Evolutionary conservation across 495 filamentous ascomycete species (phyloP), one percentile per base, ranked within the genome.

Genomic region (Aspergillus saccharolyticus): DNA sequence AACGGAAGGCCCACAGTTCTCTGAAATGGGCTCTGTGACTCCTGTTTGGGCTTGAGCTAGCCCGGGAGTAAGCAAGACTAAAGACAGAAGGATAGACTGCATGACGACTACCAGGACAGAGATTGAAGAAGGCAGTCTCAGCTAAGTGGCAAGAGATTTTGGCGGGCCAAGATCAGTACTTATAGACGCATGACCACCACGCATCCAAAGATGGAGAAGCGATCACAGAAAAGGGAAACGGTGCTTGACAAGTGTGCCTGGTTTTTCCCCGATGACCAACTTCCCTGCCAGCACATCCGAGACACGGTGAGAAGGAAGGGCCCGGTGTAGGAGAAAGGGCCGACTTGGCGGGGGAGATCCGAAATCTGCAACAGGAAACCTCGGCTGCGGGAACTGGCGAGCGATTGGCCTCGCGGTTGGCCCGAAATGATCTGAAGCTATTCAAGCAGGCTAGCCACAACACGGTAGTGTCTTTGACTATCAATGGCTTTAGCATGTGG

Each of bases 1-100:
- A 25, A 70, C 60, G 1, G 60, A 62, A 25, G 51, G 52, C 15
- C 60, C 60, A 30, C 60, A 62, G 7, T 22, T 14, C 21, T 58
- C 55, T 22, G 55, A 55, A 20, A 62, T 47, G 14, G 59, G 55
- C 4, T 22, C 5, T n/a, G 51, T 58, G 44, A 57, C 17, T 28
- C 59, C 59, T 12, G 54, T 51, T 44, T 61, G 59, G 3, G 59
- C 54, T n/a, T 18, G 44, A 28, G 50, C 33, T 21, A 48, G 5
- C n/a, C 50, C 48, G 15, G 24, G 6, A 18, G 55, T 9, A 17
- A 57, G 42, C 3, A 45, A 25, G 20, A 21, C 15, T n/a, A 45
- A 44, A 17, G n/a, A 9, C 7, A 22, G 20, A 14, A 49, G 6
- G 5, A 49, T 8, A 14, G 20, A 17, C 12, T 49, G 46, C 46